These are phyloP conservation scores for Platanus orientalis DNA, from an alignment of 164 flowering plant species.

Conservation along the genomic window DNA sequence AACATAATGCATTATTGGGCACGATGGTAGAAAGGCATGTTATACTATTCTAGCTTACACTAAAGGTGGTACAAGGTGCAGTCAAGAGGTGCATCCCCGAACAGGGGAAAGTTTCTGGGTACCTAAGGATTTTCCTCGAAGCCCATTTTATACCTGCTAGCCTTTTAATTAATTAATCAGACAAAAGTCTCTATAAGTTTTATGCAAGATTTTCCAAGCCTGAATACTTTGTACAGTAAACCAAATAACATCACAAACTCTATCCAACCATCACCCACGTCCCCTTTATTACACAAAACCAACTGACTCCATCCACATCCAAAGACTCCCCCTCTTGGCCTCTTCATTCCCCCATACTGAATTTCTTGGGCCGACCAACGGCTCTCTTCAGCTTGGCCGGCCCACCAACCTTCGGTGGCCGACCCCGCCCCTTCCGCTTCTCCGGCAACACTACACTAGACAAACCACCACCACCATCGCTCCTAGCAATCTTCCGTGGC, in stretches of 20 bases:
- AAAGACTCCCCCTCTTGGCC: too few species aligned
- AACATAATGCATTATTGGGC: too few species aligned
- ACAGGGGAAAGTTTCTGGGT: too few species aligned
- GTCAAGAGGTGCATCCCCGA: too few species aligned
- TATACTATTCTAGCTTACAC: too few species aligned
- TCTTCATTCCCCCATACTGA: conserved; percentile 1
- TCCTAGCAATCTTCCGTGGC: neutral
- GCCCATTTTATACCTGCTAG: too few species aligned
- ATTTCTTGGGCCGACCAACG: conserved; percentile 55
- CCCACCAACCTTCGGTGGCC: conserved; percentile 28
- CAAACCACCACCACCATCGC: neutral
- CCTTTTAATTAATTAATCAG: too few species aligned
- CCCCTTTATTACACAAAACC: too few species aligned
- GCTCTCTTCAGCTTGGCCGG: conserved; percentile 30
- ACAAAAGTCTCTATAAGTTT: too few species aligned
- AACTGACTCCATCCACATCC: neutral
- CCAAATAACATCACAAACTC: conserved; percentile 12
- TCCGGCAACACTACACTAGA: conserved; percentile 5
- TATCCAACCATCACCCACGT: neutral
- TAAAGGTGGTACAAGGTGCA: too few species aligned
- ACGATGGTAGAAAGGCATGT: too few species aligned
- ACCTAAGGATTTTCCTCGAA: too few species aligned
- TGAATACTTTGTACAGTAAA: conserved; percentile 11
- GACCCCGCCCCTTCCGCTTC: conserved; percentile 27
- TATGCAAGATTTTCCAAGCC: conserved; percentile 4